Evolutionary conservation across 1,139 yeast genomes (phyloP).

Genomic region (Insectozyma bohioensis): DNA sequence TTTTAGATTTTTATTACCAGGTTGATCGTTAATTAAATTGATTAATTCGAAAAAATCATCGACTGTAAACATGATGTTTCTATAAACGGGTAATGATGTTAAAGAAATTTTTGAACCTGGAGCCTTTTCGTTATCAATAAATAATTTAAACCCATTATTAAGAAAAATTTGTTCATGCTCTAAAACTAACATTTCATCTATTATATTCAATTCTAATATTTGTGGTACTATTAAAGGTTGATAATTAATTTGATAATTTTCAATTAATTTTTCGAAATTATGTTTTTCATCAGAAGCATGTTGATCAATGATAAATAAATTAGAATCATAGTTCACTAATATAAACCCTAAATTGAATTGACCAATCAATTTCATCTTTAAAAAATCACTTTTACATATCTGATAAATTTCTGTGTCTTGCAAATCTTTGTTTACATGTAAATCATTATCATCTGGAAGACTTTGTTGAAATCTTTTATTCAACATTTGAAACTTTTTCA

Average conservation of each 20-base stretch:
- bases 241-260: constrained; percentile 47
- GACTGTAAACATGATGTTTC: constrained; percentile 61
- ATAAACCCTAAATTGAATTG: constrained; percentile 94
- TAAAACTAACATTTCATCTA: constrained; percentile 72
- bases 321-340: constrained; percentile 52
- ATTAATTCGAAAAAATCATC: constrained; percentile 77
- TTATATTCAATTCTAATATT: constrained; percentile 61
- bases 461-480: too few relatives aligned
- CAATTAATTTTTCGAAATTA: constrained; percentile 74
- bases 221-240: constrained; percentile 76
- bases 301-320: constrained; percentile 87
- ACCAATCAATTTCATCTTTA: constrained; percentile 75
- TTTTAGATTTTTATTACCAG: constrained; percentile 43
- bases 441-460: background rate
- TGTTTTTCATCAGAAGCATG: constrained; percentile 96
- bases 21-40: constrained; percentile 46
- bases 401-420: constrained; percentile 49
- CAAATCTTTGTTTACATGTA: constrained; percentile 18
- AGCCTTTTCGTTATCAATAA: constrained; percentile 39
- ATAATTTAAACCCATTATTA: constrained; percentile 70
- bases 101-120: constrained; percentile 62
- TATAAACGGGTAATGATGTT: constrained; percentile 70
- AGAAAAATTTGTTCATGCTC: constrained; percentile 59
- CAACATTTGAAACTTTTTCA: background rate
- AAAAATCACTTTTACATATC: constrained; percentile 64